Evolutionary conservation across 2,329 filamentous ascomycete genomes (phyloP), one percentile per base, ranked within the genome.

Genomic region (Beauveria sp.): DNA sequence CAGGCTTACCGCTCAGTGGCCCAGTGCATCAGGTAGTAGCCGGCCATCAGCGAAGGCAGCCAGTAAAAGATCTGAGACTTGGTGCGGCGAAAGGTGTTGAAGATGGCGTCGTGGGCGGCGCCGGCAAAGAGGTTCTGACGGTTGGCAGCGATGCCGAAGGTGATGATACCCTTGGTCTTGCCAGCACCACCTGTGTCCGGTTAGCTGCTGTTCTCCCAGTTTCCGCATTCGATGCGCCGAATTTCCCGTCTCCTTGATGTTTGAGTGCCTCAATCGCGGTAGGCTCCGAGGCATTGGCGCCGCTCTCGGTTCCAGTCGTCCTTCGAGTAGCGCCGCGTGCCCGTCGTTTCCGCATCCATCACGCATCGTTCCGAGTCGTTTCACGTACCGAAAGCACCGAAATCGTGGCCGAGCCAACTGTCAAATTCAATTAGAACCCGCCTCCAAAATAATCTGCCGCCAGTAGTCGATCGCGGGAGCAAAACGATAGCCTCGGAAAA

Each of bases 21-120:
- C 94, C 94, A 99, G 73, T 89, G 79, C 88, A 97, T 90, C 67
- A 85, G 73, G 73, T 87, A 85, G 80, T 97, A 99, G 67, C 84
- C 92, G 67, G 82, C 76, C 66, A 94, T 70, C 68, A 96, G 79
- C 44, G 92, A 89, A 63, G 94, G 90, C 28, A 87, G 83, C 77
- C 92, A 87, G 84, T 92, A 99, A 69, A 97, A 86, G 68, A 96
- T 86, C 82, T 97, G 94, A 69, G 83, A 77, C 75, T 86, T 87
- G 78, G 89, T 90, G 71, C 94, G 87, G 76, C 94, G 88, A 84
- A 89, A 96, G 70, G 86, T 88, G 85, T 99, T 99, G 88, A 97
- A 97, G 80, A 97, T 79, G 71, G 92, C 93, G 67, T 88, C 89
- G 76, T 93, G 79, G 66, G 83, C 76, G 63, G 88, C 80, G 70